A percentile compares a stretch with the other conserved stretches of the same genome.
phyloP scores from a whole-genome alignment of 768 basidiomycete genomes.

The Amanita polypyramis region DNA sequence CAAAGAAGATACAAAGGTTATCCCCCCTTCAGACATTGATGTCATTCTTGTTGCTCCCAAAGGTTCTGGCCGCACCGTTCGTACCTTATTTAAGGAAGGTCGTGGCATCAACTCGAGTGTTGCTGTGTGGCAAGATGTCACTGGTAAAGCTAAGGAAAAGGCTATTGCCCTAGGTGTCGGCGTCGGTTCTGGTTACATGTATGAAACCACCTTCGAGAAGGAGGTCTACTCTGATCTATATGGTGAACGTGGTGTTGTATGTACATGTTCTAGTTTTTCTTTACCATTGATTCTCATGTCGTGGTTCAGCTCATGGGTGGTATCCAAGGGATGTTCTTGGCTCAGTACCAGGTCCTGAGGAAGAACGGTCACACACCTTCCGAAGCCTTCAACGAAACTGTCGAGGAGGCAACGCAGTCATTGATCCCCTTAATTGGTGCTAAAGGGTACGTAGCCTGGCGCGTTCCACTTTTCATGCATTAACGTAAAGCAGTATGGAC shows the following conservation, averaged over 20 bases:
- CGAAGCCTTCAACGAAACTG: slow-evolving; percentile 99
- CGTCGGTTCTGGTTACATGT: slow-evolving; percentile 94
- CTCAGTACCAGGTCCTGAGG: slow-evolving; percentile 96
- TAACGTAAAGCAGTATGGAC: slow-evolving; percentile 60
- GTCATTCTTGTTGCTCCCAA: slow-evolving; percentile 99
- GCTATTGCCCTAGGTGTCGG: slow-evolving; percentile 91
- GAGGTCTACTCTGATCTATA: slow-evolving; percentile 99
- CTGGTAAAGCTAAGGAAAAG: slow-evolving; percentile 96
- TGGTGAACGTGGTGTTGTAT: slow-evolving; percentile 97
- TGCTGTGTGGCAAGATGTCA: slow-evolving; percentile 96
- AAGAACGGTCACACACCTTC: slow-evolving; percentile 95
- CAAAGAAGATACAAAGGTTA: slow-evolving; percentile 92
- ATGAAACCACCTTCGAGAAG: slow-evolving; percentile 99
- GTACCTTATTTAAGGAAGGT: slow-evolving; percentile 99
- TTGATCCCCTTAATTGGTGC: slow-evolving; percentile 94
- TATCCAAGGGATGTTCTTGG: slow-evolving; percentile 98
- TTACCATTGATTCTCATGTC: slow-evolving; percentile 9
- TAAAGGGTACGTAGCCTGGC: slow-evolving; percentile 54
- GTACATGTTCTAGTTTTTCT: slow-evolving; percentile 24
- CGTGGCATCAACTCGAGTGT: slow-evolving; percentile 95
- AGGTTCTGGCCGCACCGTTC: slow-evolving; percentile 97
- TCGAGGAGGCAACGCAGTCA: slow-evolving; percentile 99
- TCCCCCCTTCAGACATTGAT: slow-evolving; percentile 89
- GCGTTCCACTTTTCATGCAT: background rate
- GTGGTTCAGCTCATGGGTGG: slow-evolving; percentile 80